Conservation (phyloP, 495 filamentous ascomycete species). For the Penicillium malachiteum region DNA sequence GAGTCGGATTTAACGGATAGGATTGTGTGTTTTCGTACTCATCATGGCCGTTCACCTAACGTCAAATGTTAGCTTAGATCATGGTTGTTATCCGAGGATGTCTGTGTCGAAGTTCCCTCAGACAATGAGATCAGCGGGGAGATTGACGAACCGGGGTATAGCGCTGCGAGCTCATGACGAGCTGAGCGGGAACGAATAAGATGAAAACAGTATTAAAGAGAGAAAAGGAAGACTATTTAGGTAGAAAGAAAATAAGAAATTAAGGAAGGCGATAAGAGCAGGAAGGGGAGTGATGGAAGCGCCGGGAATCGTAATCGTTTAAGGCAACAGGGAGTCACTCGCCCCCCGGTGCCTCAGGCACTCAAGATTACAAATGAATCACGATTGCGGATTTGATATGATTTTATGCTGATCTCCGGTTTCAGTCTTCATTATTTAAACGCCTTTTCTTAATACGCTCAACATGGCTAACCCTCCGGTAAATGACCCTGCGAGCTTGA, state of each 20-base stretch:
- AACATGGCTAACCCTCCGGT: conserved; percentile 26
- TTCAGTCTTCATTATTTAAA: background rate
- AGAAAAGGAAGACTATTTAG: conserved; percentile 19
- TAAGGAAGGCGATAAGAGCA: conserved; percentile 19
- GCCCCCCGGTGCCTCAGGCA: conserved; percentile 16
- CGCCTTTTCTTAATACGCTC: background rate
- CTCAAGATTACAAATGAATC: conserved; percentile 1
- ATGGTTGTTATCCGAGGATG: conserved; percentile 12
- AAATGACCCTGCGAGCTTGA: background rate
- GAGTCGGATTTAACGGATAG: conserved; percentile 39
- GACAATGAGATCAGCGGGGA: conserved; percentile 26
- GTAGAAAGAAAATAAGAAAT: conserved; percentile 15
- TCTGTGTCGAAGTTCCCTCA: conserved; percentile 5
- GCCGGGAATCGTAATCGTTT: conserved; percentile 14
- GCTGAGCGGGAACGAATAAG: conserved; percentile 34
- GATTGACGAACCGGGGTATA: conserved; percentile 74
- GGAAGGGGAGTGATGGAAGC: conserved; percentile 18
- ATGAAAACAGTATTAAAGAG: conserved; percentile 19
- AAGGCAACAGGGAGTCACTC: conserved; percentile 20
- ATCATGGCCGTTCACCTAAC: conserved; percentile 54
- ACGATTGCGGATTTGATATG: conserved; percentile 1
- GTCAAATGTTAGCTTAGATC: conserved; percentile 13
- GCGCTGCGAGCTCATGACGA: conserved; percentile 73
- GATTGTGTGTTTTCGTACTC: conserved; percentile 48
- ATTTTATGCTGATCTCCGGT: background rate